Base-by-base conservation (phyloP, 2,329 filamentous ascomycete genomes). In the Lecanicillium sp. region DNA sequence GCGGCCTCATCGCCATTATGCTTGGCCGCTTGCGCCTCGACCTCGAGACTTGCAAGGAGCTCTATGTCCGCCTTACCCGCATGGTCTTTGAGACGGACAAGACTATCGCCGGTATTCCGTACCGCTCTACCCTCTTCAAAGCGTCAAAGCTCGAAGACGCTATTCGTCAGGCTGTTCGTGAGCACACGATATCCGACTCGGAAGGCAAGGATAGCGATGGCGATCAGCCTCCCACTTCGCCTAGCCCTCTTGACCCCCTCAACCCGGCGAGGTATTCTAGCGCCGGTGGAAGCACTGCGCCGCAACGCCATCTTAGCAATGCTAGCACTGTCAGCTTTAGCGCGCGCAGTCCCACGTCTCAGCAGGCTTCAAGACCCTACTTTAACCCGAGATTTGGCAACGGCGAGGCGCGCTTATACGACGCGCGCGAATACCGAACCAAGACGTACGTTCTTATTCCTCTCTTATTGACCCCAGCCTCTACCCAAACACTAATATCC, bases 1-100 rank as follows among this genome's bases (percentile, higher is more conserved):
- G 92, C 53, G 92, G 92, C 4, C 67, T 98, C 46, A 96, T 98
- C 49, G 92, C 92, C n/a, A 75, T 95, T 45, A 95, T 95, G 89
- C 75, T 98, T 16, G 92, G 92, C 9, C 78, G 92, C 40, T 64
- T 98, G 51, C 82, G 92, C 34, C 77, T 98, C 49, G 88, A 96
- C 52, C 71, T 98, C 27, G 90, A 96, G 60, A 95, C 88, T 0
- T 96, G 92, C 75, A 98, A 95, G 64, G 86, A 95, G 54, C 80
- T 96, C 15, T 98, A 96, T 54, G 88, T 95, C 51, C 85, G 86
- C 51, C 83, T 98, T 75, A 98, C 92, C 22, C 80, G 84, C 52
- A 83, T 83, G 59, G 92, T 98, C 2, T 98, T 98, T 53, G 85
- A 96, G 65, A 96, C 92, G 5, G 92, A 98, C 67, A 98, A 98